Evolutionary conservation across 2,329 filamentous ascomycete species (phyloP).

Genomic region (Botrytis tulipae): DNA sequence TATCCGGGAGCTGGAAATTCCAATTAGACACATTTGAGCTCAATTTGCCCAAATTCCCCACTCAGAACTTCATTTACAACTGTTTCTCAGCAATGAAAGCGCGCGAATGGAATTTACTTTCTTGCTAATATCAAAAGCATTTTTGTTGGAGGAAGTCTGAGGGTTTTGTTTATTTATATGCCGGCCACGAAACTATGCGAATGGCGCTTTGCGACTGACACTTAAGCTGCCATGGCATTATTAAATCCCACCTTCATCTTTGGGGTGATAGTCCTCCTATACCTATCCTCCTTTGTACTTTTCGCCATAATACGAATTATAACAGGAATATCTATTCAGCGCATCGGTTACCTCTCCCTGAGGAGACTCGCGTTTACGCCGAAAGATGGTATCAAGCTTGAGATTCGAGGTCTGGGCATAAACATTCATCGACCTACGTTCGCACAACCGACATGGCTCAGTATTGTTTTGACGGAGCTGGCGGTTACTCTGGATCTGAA

Average conservation of each 20-base stretch:
- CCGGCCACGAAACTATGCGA: slow-evolving; percentile 7
- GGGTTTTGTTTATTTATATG: slow-evolving; percentile 1
- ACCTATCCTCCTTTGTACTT: slow-evolving; percentile 87
- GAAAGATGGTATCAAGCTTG: slow-evolving; percentile 82
- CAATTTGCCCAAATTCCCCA: slow-evolving; percentile 19
- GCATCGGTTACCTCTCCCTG: slow-evolving; percentile 88
- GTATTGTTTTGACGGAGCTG: slow-evolving; percentile 81
- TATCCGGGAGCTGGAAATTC: slow-evolving; percentile 3
- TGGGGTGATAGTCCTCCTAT: slow-evolving; percentile 79
- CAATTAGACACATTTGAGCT: slow-evolving; percentile 19
- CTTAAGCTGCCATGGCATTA: slow-evolving; percentile 53
- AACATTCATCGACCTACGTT: slow-evolving; percentile 92
- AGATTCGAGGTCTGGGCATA: slow-evolving; percentile 84
- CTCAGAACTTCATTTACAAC: neutral
- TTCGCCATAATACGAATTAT: slow-evolving; percentile 91
- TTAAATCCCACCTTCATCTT: slow-evolving; percentile 79
- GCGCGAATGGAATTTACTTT: slow-evolving; percentile 14
- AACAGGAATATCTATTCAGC: slow-evolving; percentile 92
- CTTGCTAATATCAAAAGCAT: slow-evolving; percentile 11
- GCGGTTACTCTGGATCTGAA: slow-evolving; percentile 78
- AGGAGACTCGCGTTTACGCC: slow-evolving; percentile 88
- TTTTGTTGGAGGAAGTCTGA: slow-evolving; percentile 12
- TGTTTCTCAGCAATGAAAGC: slow-evolving; percentile 20
- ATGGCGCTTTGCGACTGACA: slow-evolving; percentile 19
- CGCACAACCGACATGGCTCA: slow-evolving; percentile 94